Evolutionary conservation across 768 basidiomycete species (phyloP).

Genomic region (Russula vinacea): DNA sequence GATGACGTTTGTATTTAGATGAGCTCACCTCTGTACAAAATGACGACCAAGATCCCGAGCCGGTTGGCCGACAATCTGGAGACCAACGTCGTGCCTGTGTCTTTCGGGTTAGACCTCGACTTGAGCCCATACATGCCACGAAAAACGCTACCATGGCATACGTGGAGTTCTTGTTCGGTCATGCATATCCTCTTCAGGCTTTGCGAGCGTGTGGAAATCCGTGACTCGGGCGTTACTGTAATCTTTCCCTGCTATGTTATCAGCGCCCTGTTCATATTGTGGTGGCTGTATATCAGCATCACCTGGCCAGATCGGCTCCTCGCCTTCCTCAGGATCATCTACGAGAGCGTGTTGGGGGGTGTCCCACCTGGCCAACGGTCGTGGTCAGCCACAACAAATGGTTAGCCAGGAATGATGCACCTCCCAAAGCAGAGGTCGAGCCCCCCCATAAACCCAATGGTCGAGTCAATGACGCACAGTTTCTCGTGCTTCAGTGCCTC

Average conservation of each 20-base stretch:
- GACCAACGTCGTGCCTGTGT: slow-evolving; percentile 88
- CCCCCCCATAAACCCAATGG: slow-evolving; percentile 98
- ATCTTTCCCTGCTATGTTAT: slow-evolving; percentile 72
- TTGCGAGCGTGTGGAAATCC: slow-evolving; percentile 83
- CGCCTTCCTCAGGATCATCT: slow-evolving; percentile 72
- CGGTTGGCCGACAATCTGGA: slow-evolving; percentile 96
- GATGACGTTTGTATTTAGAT: background rate
- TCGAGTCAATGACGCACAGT: slow-evolving; percentile 93
- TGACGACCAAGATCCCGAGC: slow-evolving; percentile 92
- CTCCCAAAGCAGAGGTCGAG: slow-evolving; percentile 92
- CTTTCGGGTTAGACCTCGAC: background rate
- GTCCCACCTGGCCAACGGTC: slow-evolving; percentile 67
- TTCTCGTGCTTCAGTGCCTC: slow-evolving; percentile 78
- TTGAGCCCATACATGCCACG: slow-evolving; percentile 30
- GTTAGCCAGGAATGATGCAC: slow-evolving; percentile 35
- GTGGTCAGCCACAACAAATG: slow-evolving; percentile 11
- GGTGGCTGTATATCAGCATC: slow-evolving; percentile 28
- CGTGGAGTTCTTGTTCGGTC: slow-evolving; percentile 84
- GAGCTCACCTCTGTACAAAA: slow-evolving; percentile 78
- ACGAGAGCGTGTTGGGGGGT: slow-evolving; percentile 88
- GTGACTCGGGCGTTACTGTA: slow-evolving; percentile 85
- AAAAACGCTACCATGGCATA: slow-evolving; percentile 80
- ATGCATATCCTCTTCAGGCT: slow-evolving; percentile 94
- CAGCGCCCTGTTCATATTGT: background rate
- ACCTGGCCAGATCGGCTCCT: slow-evolving; percentile 85